Base-by-base conservation (phyloP, 139 green algal species). In the Tetraselmis chui region DNA sequence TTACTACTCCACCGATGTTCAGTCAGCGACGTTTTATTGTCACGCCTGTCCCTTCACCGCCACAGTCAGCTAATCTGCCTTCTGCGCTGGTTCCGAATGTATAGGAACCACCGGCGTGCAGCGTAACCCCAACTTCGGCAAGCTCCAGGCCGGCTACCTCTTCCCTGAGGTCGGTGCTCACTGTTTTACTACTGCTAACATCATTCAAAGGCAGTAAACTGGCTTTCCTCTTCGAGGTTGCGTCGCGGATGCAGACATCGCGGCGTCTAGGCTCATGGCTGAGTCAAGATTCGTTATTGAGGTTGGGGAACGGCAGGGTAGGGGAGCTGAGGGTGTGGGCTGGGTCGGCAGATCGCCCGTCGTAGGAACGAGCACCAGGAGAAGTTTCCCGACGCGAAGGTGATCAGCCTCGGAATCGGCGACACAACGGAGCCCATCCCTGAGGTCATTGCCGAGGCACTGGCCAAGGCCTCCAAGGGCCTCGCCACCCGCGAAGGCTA, bases 341-440 rank as follows among this genome's bases (percentile, higher is more conserved):
- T n/a, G n/a, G n/a, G n/a, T n/a, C n/a, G 76, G 31, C 91, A 99
- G 94, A 98, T 99, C 85, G 95, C 90, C 1, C 88, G 92, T 67
- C 90, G 95, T n/a, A 88, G 96, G 1, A 89, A 84, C n/a, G 94
- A 90, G 29, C 96, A 99, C 87, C 91, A 97, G 89, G 95, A 97
- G 31, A 85, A 90, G 82, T 79, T 98, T 82, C 97, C 97, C n/a
- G 93, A 98, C 86, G 96, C 95, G 29, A 93, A 97, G 88, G 93
- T 99, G 82, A 99, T 99, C 89, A 93, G 83, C 79, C 90, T 99
- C 59, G 97, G 97, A 74, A 99, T 99, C 76, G 97, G 97, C 24
- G 97, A 99, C 91, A 99, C 97, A 81, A 99, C 97, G 0, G 97
- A 99, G 90, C 97, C 97, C 31, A 96, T 99, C 85, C 94, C 95